Percentiles rank a stretch among this genome's conserved stretches.
These are phyloP conservation scores for Penicillium argentinense DNA, from an alignment of 495 filamentous ascomycete species.

Conservation along the genomic window DNA sequence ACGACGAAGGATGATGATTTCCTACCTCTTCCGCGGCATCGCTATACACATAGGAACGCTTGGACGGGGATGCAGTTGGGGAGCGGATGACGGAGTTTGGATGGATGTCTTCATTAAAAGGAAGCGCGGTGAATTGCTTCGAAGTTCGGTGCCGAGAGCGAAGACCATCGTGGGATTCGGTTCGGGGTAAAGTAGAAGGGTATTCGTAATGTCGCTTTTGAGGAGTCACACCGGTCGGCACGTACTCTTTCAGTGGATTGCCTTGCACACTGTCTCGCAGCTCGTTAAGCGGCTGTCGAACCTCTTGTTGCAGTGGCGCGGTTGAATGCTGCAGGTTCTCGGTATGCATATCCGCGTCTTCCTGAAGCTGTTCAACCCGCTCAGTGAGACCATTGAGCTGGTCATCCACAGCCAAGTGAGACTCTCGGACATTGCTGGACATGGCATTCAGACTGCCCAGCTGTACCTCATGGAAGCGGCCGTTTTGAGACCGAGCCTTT, in stretches of 20 bases:
- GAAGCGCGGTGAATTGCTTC: slow-evolving; percentile 36
- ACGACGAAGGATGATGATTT: slow-evolving; percentile 34
- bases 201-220: slow-evolving; percentile 74
- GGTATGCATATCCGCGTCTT: slow-evolving; percentile 59
- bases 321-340: slow-evolving; percentile 53
- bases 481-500: slow-evolving; percentile 79
- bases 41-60: slow-evolving; percentile 41
- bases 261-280: slow-evolving; percentile 64
- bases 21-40: slow-evolving; percentile 46
- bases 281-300: slow-evolving; percentile 66
- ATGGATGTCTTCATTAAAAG: slow-evolving; percentile 33
- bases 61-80: slow-evolving; percentile 33
- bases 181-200: slow-evolving; percentile 72
- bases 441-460: slow-evolving; percentile 59
- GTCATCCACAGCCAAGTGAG: slow-evolving; percentile 65
- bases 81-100: slow-evolving; percentile 23
- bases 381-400: slow-evolving; percentile 62
- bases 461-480: slow-evolving; percentile 68
- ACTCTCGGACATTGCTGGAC: slow-evolving; percentile 61
- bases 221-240: slow-evolving; percentile 82
- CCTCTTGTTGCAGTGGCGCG: slow-evolving; percentile 53
- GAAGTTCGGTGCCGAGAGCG: slow-evolving; percentile 56
- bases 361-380: slow-evolving; percentile 61
- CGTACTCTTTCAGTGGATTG: slow-evolving; percentile 71
- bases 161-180: slow-evolving; percentile 66